phyloP scores from a whole-genome alignment of 768 basidiomycete genomes.

The Roridomyces roridus region DNA sequence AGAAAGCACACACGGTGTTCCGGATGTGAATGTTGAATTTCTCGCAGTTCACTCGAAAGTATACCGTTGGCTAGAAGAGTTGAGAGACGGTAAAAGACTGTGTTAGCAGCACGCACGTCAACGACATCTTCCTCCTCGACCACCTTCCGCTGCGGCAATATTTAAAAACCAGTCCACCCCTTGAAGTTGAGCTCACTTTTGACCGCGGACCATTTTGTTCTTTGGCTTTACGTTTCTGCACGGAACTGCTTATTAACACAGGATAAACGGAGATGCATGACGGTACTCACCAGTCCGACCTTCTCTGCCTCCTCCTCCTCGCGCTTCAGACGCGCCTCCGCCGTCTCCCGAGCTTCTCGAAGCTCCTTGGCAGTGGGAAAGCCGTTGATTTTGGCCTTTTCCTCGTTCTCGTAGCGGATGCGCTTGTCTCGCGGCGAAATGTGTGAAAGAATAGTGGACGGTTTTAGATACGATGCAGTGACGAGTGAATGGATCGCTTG shows the following conservation, averaged over 20 bases:
- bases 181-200: slow-evolving; percentile 49
- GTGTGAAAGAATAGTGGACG: slow-evolving; percentile 80
- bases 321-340: slow-evolving; percentile 63
- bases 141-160: slow-evolving; percentile 45
- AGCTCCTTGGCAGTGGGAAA: slow-evolving; percentile 86
- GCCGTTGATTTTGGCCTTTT: slow-evolving; percentile 72
- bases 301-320: slow-evolving; percentile 80
- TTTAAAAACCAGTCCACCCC: neutral
- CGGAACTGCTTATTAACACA: slow-evolving; percentile 29
- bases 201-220: slow-evolving; percentile 53
- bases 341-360: slow-evolving; percentile 71
- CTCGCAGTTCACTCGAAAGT: slow-evolving; percentile 89
- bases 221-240: slow-evolving; percentile 68
- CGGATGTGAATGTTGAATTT: slow-evolving; percentile 88
- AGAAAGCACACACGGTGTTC: slow-evolving; percentile 67
- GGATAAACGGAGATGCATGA: neutral
- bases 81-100: slow-evolving; percentile 4
- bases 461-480: slow-evolving; percentile 75
- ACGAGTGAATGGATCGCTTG: slow-evolving; percentile 76
- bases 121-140: slow-evolving; percentile 61
- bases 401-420: slow-evolving; percentile 82
- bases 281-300: slow-evolving; percentile 67
- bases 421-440: slow-evolving; percentile 80
- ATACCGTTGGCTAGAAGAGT: slow-evolving; percentile 62
- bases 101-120: slow-evolving; percentile 57